Base-by-base conservation (phyloP, 2,329 filamentous ascomycete genomes). In the Cylindrodendrum hubeiense region DNA sequence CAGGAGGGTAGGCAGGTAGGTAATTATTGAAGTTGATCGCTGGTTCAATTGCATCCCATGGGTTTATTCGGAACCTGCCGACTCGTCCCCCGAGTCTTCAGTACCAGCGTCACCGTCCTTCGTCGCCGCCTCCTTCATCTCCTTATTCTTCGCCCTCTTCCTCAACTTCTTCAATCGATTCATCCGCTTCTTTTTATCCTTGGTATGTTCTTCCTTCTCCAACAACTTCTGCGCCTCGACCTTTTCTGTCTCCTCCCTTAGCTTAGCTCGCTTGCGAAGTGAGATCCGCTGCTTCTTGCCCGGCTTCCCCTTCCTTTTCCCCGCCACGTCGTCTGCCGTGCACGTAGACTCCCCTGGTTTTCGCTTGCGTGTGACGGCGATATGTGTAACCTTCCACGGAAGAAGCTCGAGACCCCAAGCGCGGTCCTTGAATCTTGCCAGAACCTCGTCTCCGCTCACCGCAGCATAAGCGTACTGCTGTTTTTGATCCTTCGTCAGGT, bases 121-220 rank as follows among this genome's bases (percentile, higher is more conserved):
- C 4, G 28, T 55, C 63, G 43, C 74, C 73, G 77, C 69, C 71
- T 88, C 69, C 71, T 88, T 89, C 78, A 82, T 81, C 71, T 85
- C 85, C 74, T 83, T 87, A 67, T 84, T 86, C 78, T 90, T 90
- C 46, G 84, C 82, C 71, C 84, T 83, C 72, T 84, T 82, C 76
- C 87, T 86, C 65, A 89, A 70, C 79, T 90, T 90, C 80, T 87
- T 89, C 70, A 85, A 76, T 62, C 86, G 78, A 70, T 91, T 91
- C 67, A 89, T 74, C 68, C 87, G 82, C 79, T 89, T 89, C 80
- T 89, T 89, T 82, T 90, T 90, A 60, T 89, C 87, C 70, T 81
- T 83, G 30, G 89, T 68, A 52, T 85, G 83, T 68, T 88, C 84
- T 72, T 89, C 87, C 76, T 88, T 90, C 19, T 81, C 80, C 66